Percentiles rank a stretch among this genome's conserved stretches.
phyloP scores from a whole-genome alignment of 2,329 filamentous ascomycete genomes.

The Dendryphion nanum region DNA sequence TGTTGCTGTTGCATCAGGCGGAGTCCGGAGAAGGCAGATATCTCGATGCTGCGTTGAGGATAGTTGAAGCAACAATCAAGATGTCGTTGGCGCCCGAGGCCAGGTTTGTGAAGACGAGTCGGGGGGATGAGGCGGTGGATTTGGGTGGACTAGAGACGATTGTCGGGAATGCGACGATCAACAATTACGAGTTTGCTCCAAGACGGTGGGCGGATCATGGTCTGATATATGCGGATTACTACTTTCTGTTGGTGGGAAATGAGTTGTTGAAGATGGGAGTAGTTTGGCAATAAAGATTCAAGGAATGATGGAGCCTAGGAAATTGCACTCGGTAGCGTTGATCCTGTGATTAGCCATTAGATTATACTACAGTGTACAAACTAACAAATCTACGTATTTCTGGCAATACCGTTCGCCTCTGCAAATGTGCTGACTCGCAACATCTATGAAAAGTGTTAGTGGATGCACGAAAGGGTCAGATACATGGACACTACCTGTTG shows the following conservation, averaged over 20 bases:
- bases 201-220: constrained; percentile 44
- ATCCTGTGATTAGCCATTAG: too few species aligned
- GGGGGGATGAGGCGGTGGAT: constrained; percentile 15
- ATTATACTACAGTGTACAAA: too few species aligned
- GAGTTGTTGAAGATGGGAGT: constrained; percentile 31
- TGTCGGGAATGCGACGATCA: constrained; percentile 42
- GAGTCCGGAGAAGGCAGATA: not conserved
- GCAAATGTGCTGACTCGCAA: too few species aligned
- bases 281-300: constrained; percentile 6
- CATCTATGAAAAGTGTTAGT: too few species aligned
- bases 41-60: not conserved
- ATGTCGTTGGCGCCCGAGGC: not conserved
- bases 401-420: too few species aligned
- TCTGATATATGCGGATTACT: constrained; percentile 48
- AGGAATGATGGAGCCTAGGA: too few species aligned
- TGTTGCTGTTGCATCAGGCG: constrained; percentile 38
- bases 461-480: too few species aligned
- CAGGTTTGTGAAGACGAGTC: not conserved
- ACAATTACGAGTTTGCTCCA: constrained; percentile 43
- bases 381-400: too few species aligned
- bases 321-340: too few species aligned
- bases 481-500: too few species aligned
- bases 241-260: constrained; percentile 44
- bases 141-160: constrained; percentile 40
- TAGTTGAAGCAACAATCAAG: not conserved